Conservation (phyloP, 129 eudicot genomes). For the Tanacetum coccineum region DNA sequence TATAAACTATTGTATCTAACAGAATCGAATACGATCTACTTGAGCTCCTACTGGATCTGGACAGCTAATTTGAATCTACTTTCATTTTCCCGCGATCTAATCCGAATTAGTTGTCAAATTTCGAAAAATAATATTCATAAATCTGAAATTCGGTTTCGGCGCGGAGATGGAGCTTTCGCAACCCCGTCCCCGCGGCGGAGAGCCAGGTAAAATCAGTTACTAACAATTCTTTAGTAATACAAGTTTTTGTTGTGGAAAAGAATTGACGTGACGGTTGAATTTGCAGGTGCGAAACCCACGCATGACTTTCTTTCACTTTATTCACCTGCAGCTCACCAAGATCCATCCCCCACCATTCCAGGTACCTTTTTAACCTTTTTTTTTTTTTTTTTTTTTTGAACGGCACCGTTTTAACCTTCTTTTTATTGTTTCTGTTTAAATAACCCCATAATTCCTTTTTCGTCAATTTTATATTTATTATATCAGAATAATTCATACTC, state of each 20-base stretch:
- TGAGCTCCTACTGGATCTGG: constrained; percentile 33
- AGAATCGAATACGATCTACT: constrained; percentile 23
- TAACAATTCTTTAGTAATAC: constrained; percentile 3
- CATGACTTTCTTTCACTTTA: constrained; percentile 90
- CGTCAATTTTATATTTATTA: no score
- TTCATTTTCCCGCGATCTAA: constrained; percentile 20
- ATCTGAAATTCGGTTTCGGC: constrained; percentile 10
- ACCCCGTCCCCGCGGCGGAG: constrained; percentile 58
- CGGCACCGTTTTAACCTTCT: no score
- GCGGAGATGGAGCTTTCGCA: constrained; percentile 71
- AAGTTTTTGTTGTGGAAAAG: constrained; percentile 5
- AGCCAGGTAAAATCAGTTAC: constrained; percentile 49
- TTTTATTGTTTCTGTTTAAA: no score
- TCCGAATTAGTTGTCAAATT: no score
- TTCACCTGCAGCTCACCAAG: constrained; percentile 75
- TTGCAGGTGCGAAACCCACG: constrained; percentile 70
- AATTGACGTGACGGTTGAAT: constrained; percentile 11
- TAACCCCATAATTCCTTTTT: no score
- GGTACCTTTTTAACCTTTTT: constrained; percentile 15
- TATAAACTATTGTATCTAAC: constrained; percentile 2
- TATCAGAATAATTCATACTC: no score
- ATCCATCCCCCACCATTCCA: constrained; percentile 43
- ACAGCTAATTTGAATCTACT: constrained; percentile 14
- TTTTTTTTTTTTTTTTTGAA: no score
- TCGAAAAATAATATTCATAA: not conserved